Conservation (phyloP, 2,329 filamentous ascomycete genomes). For the Coleophoma cylindrospora region DNA sequence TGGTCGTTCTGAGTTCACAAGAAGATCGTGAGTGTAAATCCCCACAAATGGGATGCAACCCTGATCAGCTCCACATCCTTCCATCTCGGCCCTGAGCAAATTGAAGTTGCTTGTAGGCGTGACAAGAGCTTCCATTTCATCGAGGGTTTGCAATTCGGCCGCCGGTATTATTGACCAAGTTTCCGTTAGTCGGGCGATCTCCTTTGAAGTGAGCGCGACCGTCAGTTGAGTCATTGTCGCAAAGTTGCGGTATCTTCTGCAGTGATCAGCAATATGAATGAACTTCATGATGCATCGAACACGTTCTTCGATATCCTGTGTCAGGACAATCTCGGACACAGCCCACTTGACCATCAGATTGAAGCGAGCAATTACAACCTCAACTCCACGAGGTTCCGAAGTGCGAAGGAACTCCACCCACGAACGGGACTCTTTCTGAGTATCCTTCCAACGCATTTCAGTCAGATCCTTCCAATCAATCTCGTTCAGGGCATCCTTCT, state of each 20-base stretch:
- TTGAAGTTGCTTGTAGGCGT: constrained; percentile 76
- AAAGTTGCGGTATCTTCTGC: constrained; percentile 73
- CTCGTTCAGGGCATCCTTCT: constrained; percentile 80
- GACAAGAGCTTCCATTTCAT: constrained; percentile 66
- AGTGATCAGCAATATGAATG: constrained; percentile 76
- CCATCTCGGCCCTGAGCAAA: constrained; percentile 75
- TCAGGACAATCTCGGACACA: constrained; percentile 74
- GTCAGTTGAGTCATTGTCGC: constrained; percentile 79
- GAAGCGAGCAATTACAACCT: constrained; percentile 80
- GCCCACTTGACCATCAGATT: constrained; percentile 88
- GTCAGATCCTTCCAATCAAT: constrained; percentile 87
- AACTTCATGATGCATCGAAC: constrained; percentile 74
- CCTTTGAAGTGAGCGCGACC: constrained; percentile 70
- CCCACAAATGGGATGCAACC: constrained; percentile 83
- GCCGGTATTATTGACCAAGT: constrained; percentile 70
- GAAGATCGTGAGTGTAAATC: constrained; percentile 77
- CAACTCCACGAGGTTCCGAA: constrained; percentile 68
- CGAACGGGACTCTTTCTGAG: constrained; percentile 60
- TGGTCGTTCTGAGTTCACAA: constrained; percentile 76
- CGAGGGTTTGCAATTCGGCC: constrained; percentile 60
- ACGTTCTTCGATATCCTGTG: constrained; percentile 65
- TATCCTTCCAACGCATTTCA: constrained; percentile 76
- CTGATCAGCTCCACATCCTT: constrained; percentile 53
- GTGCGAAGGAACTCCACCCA: constrained; percentile 79
- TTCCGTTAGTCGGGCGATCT: constrained; percentile 59